Percentiles rank a stretch among this genome's conserved stretches.
phyloP scores from a whole-genome alignment of 805 yeast genomes.

The Osmozyma mogii region DNA sequence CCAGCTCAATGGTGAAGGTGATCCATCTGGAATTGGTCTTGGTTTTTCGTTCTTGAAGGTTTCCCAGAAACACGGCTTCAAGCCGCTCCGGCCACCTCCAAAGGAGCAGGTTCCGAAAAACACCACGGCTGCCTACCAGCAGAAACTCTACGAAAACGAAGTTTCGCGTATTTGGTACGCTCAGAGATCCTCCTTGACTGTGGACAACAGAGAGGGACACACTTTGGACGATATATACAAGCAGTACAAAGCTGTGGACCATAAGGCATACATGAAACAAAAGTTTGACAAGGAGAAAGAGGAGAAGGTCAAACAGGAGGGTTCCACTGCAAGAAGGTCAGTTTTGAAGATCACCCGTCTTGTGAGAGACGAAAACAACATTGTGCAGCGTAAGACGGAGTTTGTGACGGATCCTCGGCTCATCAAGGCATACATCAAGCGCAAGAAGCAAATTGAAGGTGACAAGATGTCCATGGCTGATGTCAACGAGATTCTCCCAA shows the following conservation, averaged over 20 bases:
- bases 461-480: constrained; percentile 47
- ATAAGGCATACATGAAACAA: constrained; percentile 22
- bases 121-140: constrained; percentile 51
- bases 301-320: constrained; percentile 21
- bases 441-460: constrained; percentile 59
- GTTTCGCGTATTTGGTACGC: constrained; percentile 83
- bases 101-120: constrained; percentile 32
- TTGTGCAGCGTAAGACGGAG: constrained; percentile 73
- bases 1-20: constrained; percentile 90
- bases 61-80: constrained; percentile 92
- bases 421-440: constrained; percentile 73
- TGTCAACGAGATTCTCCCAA: constrained; percentile 65
- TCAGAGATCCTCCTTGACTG: constrained; percentile 54
- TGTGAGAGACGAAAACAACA: constrained; percentile 77
- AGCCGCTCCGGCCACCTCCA: constrained; percentile 28
- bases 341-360: constrained; percentile 58
- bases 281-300: constrained; percentile 29
- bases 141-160: constrained; percentile 86
- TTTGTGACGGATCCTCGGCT: constrained; percentile 78
- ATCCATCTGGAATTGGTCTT: constrained; percentile 85
- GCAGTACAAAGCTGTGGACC: constrained; percentile 31
- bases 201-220: constrained; percentile 29
- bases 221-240: constrained; percentile 29
- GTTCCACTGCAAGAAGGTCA: constrained; percentile 13
- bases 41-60: constrained; percentile 84